Evolutionary conservation across 352 stramenopile genomes (phyloP).

Genomic region (Pythium monospermum): DNA sequence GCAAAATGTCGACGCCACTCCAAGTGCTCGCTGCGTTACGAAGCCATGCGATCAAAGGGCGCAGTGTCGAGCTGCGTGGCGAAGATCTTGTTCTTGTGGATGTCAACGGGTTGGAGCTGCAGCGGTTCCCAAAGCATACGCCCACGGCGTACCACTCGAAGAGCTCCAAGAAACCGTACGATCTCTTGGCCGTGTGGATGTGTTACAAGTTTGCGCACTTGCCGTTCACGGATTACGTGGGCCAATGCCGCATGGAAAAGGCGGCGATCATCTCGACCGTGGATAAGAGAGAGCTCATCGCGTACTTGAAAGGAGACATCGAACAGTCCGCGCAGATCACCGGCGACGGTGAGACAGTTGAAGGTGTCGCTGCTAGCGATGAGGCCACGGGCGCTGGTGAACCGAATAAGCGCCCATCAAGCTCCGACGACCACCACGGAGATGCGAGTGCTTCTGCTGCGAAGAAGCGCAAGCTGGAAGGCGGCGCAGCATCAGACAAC

Average conservation of each 20-base stretch:
- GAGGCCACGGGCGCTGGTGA: conserved; percentile 7
- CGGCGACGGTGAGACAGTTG: conserved; percentile 11
- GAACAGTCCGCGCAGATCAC: conserved; percentile 71
- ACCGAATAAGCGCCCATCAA: too few relatives aligned
- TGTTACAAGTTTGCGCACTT: conserved; percentile 73
- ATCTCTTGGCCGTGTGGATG: conserved; percentile 73
- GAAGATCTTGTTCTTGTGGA: conserved; percentile 61
- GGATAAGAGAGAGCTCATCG: conserved; percentile 85
- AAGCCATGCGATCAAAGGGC: conserved; percentile 71
- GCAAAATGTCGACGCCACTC: conserved; percentile 8
- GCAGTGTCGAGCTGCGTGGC: conserved; percentile 43
- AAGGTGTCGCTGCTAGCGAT: conserved; percentile 3
- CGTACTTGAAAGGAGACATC: conserved; percentile 81
- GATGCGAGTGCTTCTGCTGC: conserved; percentile 9
- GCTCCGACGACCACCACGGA: not conserved
- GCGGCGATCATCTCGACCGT: conserved; percentile 79
- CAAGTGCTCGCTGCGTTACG: conserved; percentile 45
- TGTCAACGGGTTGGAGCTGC: conserved; percentile 39
- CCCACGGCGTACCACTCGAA: conserved; percentile 80
- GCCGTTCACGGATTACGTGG: conserved; percentile 80
- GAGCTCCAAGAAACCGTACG: conserved; percentile 74
- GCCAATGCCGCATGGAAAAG: conserved; percentile 76
- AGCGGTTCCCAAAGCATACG: conserved; percentile 54
- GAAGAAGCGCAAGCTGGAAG: conserved; percentile 25
- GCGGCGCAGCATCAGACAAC: conserved; percentile 18